A percentile compares a stretch with the other conserved stretches of the same genome.
Evolutionary conservation across 1,139 yeast species (phyloP).

Genomic region (Geotrichum histeridarum): DNA sequence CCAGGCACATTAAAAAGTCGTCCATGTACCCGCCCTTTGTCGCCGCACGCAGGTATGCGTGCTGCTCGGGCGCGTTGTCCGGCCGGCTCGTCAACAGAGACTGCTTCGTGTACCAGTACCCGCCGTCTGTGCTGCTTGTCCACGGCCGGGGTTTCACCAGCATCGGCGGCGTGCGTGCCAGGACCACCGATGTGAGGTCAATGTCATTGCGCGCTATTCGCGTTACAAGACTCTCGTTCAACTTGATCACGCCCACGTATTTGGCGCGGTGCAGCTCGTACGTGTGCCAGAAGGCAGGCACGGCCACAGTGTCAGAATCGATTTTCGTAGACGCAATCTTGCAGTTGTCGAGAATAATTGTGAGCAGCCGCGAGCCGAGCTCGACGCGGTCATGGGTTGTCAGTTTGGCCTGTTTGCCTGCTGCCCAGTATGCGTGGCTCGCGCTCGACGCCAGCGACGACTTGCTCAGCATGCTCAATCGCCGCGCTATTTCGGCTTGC

Average conservation of each 20-base stretch:
- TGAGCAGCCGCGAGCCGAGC: constrained; percentile 67
- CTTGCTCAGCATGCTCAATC: constrained; percentile 40
- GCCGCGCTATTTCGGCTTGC: constrained; percentile 3
- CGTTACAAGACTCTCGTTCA: constrained; percentile 58
- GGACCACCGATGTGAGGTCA: constrained; percentile 36
- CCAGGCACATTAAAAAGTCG: constrained; percentile 64
- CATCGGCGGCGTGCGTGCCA: constrained; percentile 85
- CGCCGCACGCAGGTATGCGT: constrained; percentile 74
- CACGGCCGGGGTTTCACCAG: constrained; percentile 76
- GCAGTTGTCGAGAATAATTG: constrained; percentile 51
- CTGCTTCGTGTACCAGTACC: constrained; percentile 58
- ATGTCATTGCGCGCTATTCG: constrained; percentile 50
- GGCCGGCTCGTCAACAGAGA: constrained; percentile 55
- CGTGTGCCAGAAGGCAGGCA: constrained; percentile 83
- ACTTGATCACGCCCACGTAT: constrained; percentile 66
- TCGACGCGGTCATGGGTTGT: constrained; percentile 54
- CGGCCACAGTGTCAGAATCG: constrained; percentile 49
- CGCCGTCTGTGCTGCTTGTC: constrained; percentile 69
- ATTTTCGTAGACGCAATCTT: constrained; percentile 42
- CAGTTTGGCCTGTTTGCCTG: constrained; percentile 32
- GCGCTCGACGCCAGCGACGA: constrained; percentile 33
- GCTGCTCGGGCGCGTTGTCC: constrained; percentile 68
- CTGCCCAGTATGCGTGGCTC: constrained; percentile 34
- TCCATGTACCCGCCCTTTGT: constrained; percentile 58
- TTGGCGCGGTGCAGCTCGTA: constrained; percentile 66